These are phyloP conservation scores for Termitomyces heimii DNA, from an alignment of 768 basidiomycete species.

Conservation along the genomic window DNA sequence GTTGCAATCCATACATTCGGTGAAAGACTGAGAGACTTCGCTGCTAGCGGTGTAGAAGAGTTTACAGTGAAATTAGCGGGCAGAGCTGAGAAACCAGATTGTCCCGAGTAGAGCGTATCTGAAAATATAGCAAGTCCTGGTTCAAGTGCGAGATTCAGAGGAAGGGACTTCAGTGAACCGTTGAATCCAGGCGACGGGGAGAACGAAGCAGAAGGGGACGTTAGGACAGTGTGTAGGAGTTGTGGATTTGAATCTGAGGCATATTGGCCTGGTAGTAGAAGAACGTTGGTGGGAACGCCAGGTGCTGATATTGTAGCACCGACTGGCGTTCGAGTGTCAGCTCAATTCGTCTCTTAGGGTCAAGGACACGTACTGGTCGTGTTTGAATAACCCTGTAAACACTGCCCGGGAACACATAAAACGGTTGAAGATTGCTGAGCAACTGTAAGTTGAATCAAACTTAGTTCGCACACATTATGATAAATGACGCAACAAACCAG, in stretches of 20 bases:
- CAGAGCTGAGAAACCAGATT: constrained; percentile 42
- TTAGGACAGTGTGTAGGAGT: constrained; percentile 50
- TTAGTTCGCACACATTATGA: neutral
- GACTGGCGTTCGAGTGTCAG: constrained; percentile 29
- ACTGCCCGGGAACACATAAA: constrained; percentile 68
- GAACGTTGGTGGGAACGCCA: constrained; percentile 37
- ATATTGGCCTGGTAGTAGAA: constrained; percentile 60
- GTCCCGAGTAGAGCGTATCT: constrained; percentile 46
- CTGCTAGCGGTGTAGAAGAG: constrained; percentile 34
- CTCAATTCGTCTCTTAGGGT: neutral
- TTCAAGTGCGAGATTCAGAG: constrained; percentile 47
- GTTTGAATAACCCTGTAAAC: constrained; percentile 60
- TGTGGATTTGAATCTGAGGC: constrained; percentile 53
- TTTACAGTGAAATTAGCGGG: constrained; percentile 33
- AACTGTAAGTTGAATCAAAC: neutral
- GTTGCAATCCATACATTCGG: constrained; percentile 52
- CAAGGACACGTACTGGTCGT: constrained; percentile 35
- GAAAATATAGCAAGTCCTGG: constrained; percentile 52
- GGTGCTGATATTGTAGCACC: constrained; percentile 51
- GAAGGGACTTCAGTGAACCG: constrained; percentile 40
- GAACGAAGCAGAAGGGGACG: constrained; percentile 44
- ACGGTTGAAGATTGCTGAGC: constrained; percentile 30
- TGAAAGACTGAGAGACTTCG: constrained; percentile 49
- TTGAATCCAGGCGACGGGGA: constrained; percentile 53
- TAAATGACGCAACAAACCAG: constrained; percentile 4